A percentile compares a stretch with the other conserved stretches of the same genome.
These are phyloP conservation scores for Hericium erinaceus DNA, from an alignment of 768 basidiomycete species.

Conservation along the genomic window DNA sequence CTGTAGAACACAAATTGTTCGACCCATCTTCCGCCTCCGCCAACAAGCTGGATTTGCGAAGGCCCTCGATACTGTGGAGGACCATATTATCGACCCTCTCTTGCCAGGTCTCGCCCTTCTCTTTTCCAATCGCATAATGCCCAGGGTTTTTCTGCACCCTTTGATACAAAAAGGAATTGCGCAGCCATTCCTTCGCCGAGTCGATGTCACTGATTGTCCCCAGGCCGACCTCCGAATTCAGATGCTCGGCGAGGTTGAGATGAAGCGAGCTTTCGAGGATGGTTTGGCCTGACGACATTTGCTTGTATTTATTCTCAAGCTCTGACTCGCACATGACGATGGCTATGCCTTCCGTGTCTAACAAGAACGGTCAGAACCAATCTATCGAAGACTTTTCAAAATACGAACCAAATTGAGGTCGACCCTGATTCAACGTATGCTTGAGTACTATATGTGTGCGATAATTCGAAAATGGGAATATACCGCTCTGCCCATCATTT, in stretches of 20 bases:
- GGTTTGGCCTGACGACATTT: conserved; percentile 60
- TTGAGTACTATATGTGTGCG: neutral
- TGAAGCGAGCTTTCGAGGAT: conserved; percentile 83
- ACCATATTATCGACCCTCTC: conserved; percentile 67
- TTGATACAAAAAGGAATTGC: conserved; percentile 77
- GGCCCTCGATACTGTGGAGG: conserved; percentile 46
- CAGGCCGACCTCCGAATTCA: conserved; percentile 90
- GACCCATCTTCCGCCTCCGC: conserved; percentile 31
- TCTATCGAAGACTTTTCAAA: neutral
- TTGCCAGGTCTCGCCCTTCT: conserved; percentile 53
- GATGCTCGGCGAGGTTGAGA: conserved; percentile 74
- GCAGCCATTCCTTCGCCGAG: conserved; percentile 77
- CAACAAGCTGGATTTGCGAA: conserved; percentile 57
- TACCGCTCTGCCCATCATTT: conserved; percentile 94
- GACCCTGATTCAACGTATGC: conserved; percentile 39
- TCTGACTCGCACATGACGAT: conserved; percentile 75
- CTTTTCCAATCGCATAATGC: conserved; percentile 60
- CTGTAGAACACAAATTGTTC: conserved; percentile 46
- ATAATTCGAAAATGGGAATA: conserved; percentile 16
- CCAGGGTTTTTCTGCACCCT: conserved; percentile 78
- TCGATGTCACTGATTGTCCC: conserved; percentile 66
- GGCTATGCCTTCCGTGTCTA: conserved; percentile 77
- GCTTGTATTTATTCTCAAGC: conserved; percentile 62
- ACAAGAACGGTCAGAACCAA: neutral
- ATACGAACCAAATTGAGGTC: conserved; percentile 77